Conservation (phyloP, 768 basidiomycete species). For the Paxillus ammoniavirescens region DNA sequence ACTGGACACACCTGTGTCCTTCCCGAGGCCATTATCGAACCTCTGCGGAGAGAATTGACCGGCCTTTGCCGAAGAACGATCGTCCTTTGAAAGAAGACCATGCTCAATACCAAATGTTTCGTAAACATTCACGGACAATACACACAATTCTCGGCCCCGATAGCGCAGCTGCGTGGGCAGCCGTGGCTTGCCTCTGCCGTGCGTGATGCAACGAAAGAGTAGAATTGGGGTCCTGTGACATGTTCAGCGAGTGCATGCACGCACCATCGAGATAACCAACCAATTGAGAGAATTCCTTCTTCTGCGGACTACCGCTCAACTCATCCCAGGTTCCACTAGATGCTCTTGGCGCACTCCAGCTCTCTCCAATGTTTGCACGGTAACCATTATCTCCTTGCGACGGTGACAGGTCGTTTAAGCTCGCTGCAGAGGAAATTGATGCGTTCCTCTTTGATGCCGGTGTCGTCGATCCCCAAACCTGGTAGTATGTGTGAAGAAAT, state of each 20-base stretch:
- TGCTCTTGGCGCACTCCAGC: slow-evolving; percentile 51
- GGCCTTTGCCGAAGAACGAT: slow-evolving; percentile 45
- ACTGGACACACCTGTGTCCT: slow-evolving; percentile 36
- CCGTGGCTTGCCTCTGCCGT: slow-evolving; percentile 45
- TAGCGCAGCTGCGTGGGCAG: slow-evolving; percentile 36
- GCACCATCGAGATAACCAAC: slow-evolving; percentile 33
- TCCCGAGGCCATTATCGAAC: slow-evolving; percentile 46
- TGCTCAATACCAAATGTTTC: slow-evolving; percentile 17
- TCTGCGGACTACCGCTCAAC: slow-evolving; percentile 43
- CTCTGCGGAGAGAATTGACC: slow-evolving; percentile 55
- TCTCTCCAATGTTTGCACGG: slow-evolving; percentile 46
- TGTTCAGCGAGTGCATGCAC: slow-evolving; percentile 11
- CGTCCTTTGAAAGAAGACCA: slow-evolving; percentile 38
- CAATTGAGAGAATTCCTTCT: slow-evolving; percentile 48
- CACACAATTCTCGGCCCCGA: slow-evolving; percentile 41
- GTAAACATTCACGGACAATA: slow-evolving; percentile 6
- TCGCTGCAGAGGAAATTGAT: slow-evolving; percentile 59
- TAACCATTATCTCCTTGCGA: slow-evolving; percentile 46
- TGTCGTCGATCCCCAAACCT: slow-evolving; percentile 60
- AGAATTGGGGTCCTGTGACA: slow-evolving; percentile 39
- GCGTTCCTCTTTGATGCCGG: slow-evolving; percentile 56
- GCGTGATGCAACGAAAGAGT: slow-evolving; percentile 44
- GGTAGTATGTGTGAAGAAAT: slow-evolving; percentile 7
- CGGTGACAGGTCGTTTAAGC: slow-evolving; percentile 47
- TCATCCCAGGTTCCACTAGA: slow-evolving; percentile 64